Percentiles rank a stretch among this genome's conserved stretches.
Conservation (phyloP, 2,329 filamentous ascomycete species). For the Colletotrichum spinosum region DNA sequence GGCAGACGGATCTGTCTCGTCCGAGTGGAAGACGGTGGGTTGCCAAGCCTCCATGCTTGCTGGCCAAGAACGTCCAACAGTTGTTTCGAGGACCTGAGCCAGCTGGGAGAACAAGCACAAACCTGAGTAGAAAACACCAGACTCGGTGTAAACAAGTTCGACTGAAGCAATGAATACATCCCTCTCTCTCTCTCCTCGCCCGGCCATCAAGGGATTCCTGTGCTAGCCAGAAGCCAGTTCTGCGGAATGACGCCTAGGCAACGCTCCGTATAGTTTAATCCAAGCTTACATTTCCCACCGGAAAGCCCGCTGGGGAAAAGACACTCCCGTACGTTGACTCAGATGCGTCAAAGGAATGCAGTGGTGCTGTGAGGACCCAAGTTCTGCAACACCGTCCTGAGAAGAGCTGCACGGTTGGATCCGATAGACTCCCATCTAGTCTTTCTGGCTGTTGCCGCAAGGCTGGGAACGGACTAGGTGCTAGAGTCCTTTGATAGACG, state of each 20-base stretch:
- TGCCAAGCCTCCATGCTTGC: neutral
- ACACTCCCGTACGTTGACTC: neutral
- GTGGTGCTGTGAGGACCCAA: no score
- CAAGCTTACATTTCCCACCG: neutral
- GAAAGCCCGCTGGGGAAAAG: neutral
- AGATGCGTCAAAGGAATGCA: conserved; percentile 3
- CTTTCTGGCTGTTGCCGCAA: neutral
- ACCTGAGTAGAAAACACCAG: no score
- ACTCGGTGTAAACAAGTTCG: no score
- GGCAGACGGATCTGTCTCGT: neutral
- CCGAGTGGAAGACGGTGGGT: no score
- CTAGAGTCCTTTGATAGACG: neutral
- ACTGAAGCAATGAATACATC: no score
- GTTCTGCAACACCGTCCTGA: no score
- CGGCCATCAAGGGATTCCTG: no score
- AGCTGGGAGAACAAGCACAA: no score
- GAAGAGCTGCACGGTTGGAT: neutral
- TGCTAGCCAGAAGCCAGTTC: no score
- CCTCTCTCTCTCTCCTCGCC: no score
- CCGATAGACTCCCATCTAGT: neutral
- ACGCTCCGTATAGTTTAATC: neutral
- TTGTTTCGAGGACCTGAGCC: no score
- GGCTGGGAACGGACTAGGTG: conserved; percentile 15
- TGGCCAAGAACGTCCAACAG: conserved; percentile 2
- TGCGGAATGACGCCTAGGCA: neutral